Evolutionary conservation across 2,329 filamentous ascomycete species (phyloP), one percentile per base, ranked within the genome.

Genomic region (Whalleya microplaca): DNA sequence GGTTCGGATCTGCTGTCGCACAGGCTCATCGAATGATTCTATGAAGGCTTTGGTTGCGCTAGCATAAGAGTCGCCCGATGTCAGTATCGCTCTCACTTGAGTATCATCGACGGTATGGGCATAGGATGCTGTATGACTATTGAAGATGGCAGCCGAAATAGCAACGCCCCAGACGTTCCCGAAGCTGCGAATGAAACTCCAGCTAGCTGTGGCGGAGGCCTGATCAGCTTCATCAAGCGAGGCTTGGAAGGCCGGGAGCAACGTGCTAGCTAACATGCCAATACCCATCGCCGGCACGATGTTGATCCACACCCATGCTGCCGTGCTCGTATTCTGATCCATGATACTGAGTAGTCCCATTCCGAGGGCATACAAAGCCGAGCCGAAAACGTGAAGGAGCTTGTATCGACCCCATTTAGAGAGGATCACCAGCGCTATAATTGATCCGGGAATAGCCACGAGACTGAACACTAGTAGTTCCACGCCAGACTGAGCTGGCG

Each of bases 111-210:
- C 41, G 32, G 47, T 48, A 2, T 46, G 43, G 21, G 56, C 55
- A 16, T 56, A 54, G 18, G 44, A 18, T 23, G 54, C 53, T 5
- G 53, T 52, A 7, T 58, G 56, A 32, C 51, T 65, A 41, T 68
- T 65, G 60, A 77, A 77, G 32, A 77, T 69, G 2, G 70, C 67
- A 0, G 70, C 71, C 3, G 72, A 72, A 21, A 80, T 69, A 0
- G 74, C 69, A 1, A 79, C 71, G 18, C 76, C 77, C 49, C 78
- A 70, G 23, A 75, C 71, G 27, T 71, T 68, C 0, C 77, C 77
- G 18, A 78, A 71, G 41, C 67, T 71, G 12, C 77, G 69, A 47
- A 75, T 67, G 59, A 78, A 79, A 4, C 62, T 62, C 63, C 70
- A 75, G 55, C 75, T 73, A 8, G 69, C 69, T 6, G 70, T 70